phyloP scores from a whole-genome alignment of 345 rosid species.

The Acer yangbiense region DNA sequence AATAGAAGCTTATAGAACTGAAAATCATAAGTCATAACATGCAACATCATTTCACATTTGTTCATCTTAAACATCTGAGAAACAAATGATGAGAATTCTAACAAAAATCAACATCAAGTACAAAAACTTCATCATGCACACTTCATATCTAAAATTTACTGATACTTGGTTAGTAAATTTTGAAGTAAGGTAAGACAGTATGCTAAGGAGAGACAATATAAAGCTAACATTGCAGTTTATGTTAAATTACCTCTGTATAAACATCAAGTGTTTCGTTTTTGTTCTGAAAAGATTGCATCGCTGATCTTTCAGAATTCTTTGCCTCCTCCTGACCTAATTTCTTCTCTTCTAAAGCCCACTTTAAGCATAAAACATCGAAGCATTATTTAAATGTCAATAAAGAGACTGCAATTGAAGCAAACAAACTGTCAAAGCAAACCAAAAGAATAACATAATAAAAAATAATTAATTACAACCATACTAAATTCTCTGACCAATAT shows the following conservation, averaged over 20 bases:
- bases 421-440: constrained; percentile 6
- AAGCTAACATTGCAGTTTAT: constrained; percentile 14
- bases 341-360: constrained; percentile 90
- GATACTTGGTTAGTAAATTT: not conserved
- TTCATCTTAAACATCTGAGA: not conserved
- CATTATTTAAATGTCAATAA: not conserved
- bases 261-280: constrained; percentile 67
- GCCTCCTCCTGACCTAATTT: constrained; percentile 64
- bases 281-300: constrained; percentile 70
- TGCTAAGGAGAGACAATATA: constrained; percentile 13
- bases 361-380: constrained; percentile 9
- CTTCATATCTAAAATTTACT: not conserved
- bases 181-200: not conserved
- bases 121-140: not conserved
- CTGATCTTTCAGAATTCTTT: constrained; percentile 65
- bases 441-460: not conserved
- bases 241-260: constrained; percentile 65
- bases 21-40: not conserved
- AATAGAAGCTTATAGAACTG: not conserved
- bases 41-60: not conserved
- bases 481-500: constrained; percentile 4
- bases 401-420: constrained; percentile 12
- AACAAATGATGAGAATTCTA: not conserved
- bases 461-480: not conserved
- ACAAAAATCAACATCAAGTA: constrained; percentile 4